A percentile compares a stretch with the other conserved stretches of the same genome.
Evolutionary conservation across 805 yeast genomes (phyloP).

Genomic region (Candida golubevii): DNA sequence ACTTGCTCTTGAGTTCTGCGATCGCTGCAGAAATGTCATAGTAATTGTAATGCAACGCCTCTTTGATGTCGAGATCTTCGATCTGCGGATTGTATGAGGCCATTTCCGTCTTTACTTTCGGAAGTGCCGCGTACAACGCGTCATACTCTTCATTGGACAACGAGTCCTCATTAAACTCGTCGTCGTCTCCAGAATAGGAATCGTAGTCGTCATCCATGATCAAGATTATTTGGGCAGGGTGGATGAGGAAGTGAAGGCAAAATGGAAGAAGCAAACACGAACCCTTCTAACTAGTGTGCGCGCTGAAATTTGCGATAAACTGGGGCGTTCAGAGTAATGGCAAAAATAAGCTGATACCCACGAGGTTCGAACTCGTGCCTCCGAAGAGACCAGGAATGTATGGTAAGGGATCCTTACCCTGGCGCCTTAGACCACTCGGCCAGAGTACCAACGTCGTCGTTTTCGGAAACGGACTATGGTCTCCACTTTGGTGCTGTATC

Average conservation of each 20-base stretch:
- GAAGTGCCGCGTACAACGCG: constrained; percentile 40
- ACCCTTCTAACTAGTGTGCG: no score
- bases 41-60: constrained; percentile 56
- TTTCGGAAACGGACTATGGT: no score
- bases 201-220: constrained; percentile 23
- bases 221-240: background rate
- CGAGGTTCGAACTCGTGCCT: constrained; percentile 26
- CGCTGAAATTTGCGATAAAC: no score
- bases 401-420: constrained; percentile 24
- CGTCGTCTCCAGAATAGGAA: constrained; percentile 20
- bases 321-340: no score
- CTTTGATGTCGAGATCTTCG: constrained; percentile 50
- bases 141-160: constrained; percentile 40
- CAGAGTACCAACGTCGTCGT: constrained; percentile 26
- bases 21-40: constrained; percentile 50
- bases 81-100: constrained; percentile 40
- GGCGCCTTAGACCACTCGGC: constrained; percentile 16
- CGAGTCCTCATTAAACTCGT: constrained; percentile 34
- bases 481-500: no score
- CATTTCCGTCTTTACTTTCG: constrained; percentile 36
- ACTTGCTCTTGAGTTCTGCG: constrained; percentile 39
- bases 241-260: no score
- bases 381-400: constrained; percentile 24
- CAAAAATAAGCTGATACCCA: constrained; percentile 18
- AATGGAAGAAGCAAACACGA: background rate